Evolutionary conservation across 1,284 basidiomycete species (phyloP), one percentile per base, ranked within the genome.

Genomic region (Ceratobasidium sp.): DNA sequence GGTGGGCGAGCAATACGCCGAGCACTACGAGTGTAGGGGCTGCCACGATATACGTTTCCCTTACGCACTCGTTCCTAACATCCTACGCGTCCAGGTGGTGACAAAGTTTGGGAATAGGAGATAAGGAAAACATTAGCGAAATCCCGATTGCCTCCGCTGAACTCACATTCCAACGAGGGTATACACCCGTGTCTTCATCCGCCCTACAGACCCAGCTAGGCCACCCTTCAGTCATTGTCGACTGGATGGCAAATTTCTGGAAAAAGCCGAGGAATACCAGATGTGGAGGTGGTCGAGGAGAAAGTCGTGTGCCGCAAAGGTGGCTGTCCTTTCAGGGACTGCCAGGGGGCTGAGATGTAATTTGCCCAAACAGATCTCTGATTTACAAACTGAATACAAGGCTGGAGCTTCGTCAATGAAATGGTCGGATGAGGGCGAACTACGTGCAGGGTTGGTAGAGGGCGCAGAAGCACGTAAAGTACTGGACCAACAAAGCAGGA

Each of bases 111-210:
- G 38, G n/a, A 30, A 41, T 3, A 16, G 14, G 16, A 23, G 59
- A 33, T 23, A 35, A 68, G 33, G 35, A 38, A 60, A 60, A 35
- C 57, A 35, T 60, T 3, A 60, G 57, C 57, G 14, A 38, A 4
- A 10, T 14, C 57, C 57, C 14, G 33, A 8, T 54, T 16, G 54
- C 35, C 35, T 38, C 35, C 50, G 27, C 8, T 38, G 16, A 8
- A 62, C 70, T 73, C 20, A 73, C 70, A 35, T 73, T 59, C 70
- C 70, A 73, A 35, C 23, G 55, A 30, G 70, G 70, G 44, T 73
- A 73, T 27, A 57, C 16, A 41, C 71, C 71, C 12, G 33, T 70
- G 6, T 60, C 20, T 14, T 59, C 5, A 38, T 60, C 55, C 33
- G 38, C n/a, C 41, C 6, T n/a, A 20, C 69, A 71, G 14, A 71